A percentile compares a stretch with the other conserved stretches of the same genome.
Evolutionary conservation across 2,329 filamentous ascomycete genomes (phyloP).

Genomic region (Drechslerella dactyloides): DNA sequence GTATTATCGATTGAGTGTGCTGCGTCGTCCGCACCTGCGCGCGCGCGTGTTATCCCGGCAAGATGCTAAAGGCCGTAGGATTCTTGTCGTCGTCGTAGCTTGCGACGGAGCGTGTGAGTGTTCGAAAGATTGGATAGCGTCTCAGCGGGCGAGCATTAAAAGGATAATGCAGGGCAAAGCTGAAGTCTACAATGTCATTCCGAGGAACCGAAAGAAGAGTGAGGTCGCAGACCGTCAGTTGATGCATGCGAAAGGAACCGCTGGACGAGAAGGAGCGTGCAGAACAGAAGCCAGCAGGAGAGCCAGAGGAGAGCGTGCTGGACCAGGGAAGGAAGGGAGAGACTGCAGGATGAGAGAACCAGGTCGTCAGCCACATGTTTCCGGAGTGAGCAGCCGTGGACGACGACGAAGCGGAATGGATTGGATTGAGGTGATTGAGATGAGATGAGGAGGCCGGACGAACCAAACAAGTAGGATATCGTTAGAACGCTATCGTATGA

Average conservation of each 20-base stretch:
- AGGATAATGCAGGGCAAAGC: conserved; percentile 5
- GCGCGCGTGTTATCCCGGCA: neutral
- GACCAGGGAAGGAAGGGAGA: conserved; percentile 40
- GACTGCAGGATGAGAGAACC: conserved; percentile 43
- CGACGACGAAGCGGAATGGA: conserved; percentile 31
- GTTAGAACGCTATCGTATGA: conserved; percentile 36
- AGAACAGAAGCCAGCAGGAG: conserved; percentile 40
- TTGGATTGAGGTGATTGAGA: conserved; percentile 16
- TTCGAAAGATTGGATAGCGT: conserved; percentile 1
- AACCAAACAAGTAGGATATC: conserved; percentile 50
- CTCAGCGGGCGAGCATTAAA: conserved; percentile 19
- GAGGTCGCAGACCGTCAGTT: conserved; percentile 51
- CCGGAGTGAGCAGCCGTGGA: conserved; percentile 36
- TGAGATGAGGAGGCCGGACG: conserved; percentile 41
- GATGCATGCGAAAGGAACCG: conserved; percentile 26
- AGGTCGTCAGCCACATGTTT: conserved; percentile 50
- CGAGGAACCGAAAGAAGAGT: conserved; percentile 35
- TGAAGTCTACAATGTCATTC: conserved; percentile 45
- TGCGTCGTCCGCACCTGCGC: neutral
- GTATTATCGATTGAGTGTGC: conserved; percentile 9
- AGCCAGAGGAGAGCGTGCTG: neutral
- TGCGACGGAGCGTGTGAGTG: conserved; percentile 7
- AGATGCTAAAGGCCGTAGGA: neutral
- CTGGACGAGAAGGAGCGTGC: conserved; percentile 39
- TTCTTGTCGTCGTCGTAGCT: conserved; percentile 19